phyloP scores from a whole-genome alignment of 176 grass and related monocot genomes.

The Carex pumila region DNA sequence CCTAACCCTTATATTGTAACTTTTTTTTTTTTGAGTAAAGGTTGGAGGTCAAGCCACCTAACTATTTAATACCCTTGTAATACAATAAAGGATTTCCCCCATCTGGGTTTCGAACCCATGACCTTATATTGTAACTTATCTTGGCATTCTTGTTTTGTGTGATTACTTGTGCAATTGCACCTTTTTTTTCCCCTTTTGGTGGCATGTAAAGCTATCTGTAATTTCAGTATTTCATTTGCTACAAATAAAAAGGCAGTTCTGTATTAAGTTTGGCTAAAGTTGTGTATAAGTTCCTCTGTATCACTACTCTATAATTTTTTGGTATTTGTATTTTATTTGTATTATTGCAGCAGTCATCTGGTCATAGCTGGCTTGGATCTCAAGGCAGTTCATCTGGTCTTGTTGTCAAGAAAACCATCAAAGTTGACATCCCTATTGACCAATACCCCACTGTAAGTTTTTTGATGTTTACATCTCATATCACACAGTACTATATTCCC shows the following conservation, averaged over 20 bases:
- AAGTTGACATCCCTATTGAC: slow-evolving; percentile 82
- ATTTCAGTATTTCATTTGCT: not conserved
- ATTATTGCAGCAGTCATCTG: slow-evolving; percentile 71
- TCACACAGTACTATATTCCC: not conserved
- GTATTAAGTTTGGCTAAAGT: not conserved
- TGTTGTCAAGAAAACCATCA: slow-evolving; percentile 93
- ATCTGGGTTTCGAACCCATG: no score
- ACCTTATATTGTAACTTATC: slow-evolving; percentile 15
- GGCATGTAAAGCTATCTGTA: not conserved
- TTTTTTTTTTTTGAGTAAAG: no score
- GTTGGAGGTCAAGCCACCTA: no score
- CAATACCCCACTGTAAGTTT: slow-evolving; percentile 92
- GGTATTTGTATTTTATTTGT: slow-evolving; percentile 1
- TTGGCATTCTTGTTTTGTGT: not conserved
- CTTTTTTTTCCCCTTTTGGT: not conserved
- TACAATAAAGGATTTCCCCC: no score
- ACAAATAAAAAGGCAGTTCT: not conserved
- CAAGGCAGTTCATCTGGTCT: slow-evolving; percentile 80
- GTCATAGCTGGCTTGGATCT: slow-evolving; percentile 83
- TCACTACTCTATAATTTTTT: slow-evolving; percentile 6
- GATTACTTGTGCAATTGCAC: slow-evolving; percentile 18
- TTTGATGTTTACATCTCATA: not conserved
- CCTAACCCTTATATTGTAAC: slow-evolving; percentile 26
- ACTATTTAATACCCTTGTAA: no score
- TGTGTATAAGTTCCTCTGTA: not conserved